These are phyloP conservation scores for Cenococcum geophilum DNA, from an alignment of 495 filamentous ascomycete genomes.

Conservation along the genomic window DNA sequence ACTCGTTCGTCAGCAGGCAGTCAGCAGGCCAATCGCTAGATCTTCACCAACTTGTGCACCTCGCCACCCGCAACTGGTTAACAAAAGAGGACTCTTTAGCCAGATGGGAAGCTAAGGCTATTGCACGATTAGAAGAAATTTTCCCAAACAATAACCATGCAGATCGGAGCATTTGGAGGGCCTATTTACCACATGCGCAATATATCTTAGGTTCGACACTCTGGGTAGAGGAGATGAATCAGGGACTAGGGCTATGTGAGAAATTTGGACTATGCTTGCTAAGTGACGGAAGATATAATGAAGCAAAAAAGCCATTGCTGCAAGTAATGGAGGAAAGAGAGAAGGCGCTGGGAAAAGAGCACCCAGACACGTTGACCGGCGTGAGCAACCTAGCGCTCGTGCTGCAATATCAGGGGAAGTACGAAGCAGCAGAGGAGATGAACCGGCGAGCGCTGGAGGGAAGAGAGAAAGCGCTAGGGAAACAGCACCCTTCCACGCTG, in stretches of 20 bases:
- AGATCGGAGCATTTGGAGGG: background rate
- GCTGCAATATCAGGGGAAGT: too few species aligned
- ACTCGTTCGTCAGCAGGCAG: constrained; percentile 31
- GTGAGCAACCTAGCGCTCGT: too few species aligned
- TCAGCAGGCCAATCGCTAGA: constrained; percentile 6
- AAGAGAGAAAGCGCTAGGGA: too few species aligned
- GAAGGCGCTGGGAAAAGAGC: background rate
- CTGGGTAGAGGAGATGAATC: background rate
- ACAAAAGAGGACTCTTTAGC: background rate
- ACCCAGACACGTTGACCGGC: constrained; percentile 1
- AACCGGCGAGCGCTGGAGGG: too few species aligned
- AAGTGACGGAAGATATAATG: background rate
- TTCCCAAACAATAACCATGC: background rate
- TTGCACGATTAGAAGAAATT: background rate
- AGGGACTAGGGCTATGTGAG: constrained; percentile 1
- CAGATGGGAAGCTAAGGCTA: background rate
- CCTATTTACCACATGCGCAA: constrained; percentile 1
- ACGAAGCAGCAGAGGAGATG: too few species aligned
- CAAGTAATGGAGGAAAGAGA: background rate
- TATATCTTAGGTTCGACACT: background rate
- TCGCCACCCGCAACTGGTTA: too few species aligned
- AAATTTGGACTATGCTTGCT: background rate
- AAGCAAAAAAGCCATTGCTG: background rate
- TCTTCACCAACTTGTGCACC: constrained; percentile 38
- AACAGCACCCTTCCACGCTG: too few species aligned